phyloP scores from a whole-genome alignment of 2,329 filamentous ascomycete species.

The Knufia fluminis region DNA sequence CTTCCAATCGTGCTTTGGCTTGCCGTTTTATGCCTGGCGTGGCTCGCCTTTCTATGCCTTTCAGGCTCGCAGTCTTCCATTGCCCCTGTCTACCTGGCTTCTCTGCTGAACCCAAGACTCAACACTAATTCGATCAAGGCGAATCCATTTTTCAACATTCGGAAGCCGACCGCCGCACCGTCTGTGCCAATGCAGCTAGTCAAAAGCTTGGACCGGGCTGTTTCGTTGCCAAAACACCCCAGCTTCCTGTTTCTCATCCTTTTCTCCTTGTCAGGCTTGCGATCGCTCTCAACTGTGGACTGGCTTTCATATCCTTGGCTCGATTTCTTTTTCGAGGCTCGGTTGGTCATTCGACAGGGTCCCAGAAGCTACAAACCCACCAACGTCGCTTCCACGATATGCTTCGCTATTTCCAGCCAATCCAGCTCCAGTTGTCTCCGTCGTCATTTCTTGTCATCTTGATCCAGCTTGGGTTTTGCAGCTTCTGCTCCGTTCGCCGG shows the following conservation, averaged over 20 bases:
- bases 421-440: neutral
- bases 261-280: no score
- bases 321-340: neutral
- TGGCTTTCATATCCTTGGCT: neutral
- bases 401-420: slow-evolving; percentile 2
- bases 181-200: slow-evolving; percentile 1
- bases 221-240: neutral
- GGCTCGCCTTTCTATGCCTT: neutral
- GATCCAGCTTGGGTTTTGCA: neutral
- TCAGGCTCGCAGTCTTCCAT: neutral
- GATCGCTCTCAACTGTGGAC: neutral
- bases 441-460: slow-evolving; percentile 7
- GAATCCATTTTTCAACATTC: neutral
- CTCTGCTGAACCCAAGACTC: neutral
- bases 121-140: slow-evolving; percentile 6
- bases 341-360: slow-evolving; percentile 3
- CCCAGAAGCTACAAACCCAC: slow-evolving; percentile 2
- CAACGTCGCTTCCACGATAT: slow-evolving; percentile 4
- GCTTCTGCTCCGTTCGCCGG: neutral
- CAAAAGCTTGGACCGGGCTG: neutral
- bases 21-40: neutral
- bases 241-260: neutral
- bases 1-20: slow-evolving; percentile 7
- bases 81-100: neutral
- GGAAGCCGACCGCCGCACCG: neutral